A percentile compares a stretch with the other conserved stretches of the same genome.
These are phyloP conservation scores for Acanthamoeba lenticulata DNA, from an alignment of 208 protist genomes.

Conservation along the genomic window DNA sequence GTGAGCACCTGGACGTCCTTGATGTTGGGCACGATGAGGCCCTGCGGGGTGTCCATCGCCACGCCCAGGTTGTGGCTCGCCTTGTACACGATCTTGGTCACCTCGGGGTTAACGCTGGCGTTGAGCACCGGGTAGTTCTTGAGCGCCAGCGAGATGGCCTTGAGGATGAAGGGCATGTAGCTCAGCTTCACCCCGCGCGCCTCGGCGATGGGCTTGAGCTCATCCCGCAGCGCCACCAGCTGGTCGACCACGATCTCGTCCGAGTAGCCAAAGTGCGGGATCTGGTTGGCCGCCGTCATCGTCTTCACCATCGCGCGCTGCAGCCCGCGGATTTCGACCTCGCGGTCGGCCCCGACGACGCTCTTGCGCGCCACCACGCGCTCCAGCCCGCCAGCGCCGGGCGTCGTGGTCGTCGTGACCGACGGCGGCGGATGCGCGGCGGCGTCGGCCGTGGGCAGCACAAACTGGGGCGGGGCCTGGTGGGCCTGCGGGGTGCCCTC, in stretches of 20 bases:
- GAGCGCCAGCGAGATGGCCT: constrained; percentile 93
- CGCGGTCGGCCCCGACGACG: neutral
- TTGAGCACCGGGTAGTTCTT: constrained; percentile 92
- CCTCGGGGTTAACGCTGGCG: constrained; percentile 84
- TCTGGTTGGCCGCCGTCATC: constrained; percentile 90
- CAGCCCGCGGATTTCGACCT: constrained; percentile 61
- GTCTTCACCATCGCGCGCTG: constrained; percentile 92
- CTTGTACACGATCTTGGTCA: constrained; percentile 84
- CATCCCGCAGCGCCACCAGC: constrained; percentile 82
- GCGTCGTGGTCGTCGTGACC: neutral
- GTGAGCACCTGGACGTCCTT: constrained; percentile 91
- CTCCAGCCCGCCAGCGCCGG: neutral
- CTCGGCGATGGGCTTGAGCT: constrained; percentile 82
- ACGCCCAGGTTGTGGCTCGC: constrained; percentile 94
- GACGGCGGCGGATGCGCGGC: neutral
- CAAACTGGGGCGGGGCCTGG: neutral
- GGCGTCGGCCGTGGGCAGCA: neutral
- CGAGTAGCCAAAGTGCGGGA: constrained; percentile 93
- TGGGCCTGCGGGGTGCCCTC: neutral
- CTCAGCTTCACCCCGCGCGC: constrained; percentile 87
- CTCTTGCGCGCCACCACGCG: neutral
- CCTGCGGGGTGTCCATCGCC: constrained; percentile 95
- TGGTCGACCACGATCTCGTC: constrained; percentile 92
- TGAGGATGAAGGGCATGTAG: constrained; percentile 96
- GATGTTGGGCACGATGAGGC: constrained; percentile 95